A percentile compares a stretch with the other conserved stretches of the same genome.
These are phyloP conservation scores for Acidomyces sp. DNA, from an alignment of 495 filamentous ascomycete species.

Conservation along the genomic window DNA sequence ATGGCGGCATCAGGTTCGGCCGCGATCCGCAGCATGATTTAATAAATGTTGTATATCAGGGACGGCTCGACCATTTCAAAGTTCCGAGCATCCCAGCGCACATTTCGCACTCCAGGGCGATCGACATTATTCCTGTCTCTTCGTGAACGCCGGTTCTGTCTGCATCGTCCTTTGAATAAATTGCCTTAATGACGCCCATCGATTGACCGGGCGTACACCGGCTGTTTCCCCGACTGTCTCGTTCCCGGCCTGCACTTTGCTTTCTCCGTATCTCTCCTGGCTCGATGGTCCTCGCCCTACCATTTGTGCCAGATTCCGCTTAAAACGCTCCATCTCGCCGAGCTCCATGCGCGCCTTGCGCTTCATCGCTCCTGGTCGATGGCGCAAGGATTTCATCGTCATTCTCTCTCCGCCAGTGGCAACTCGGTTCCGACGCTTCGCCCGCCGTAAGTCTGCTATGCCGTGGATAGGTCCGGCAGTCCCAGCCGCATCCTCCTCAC, in stretches of 20 bases:
- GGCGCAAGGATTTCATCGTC: conserved; percentile 47
- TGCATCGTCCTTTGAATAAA: conserved; percentile 32
- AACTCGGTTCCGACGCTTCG: neutral
- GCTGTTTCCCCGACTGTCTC: neutral
- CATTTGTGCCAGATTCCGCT: conserved; percentile 58
- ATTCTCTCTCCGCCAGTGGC: conserved; percentile 5
- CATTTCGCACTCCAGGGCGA: no score
- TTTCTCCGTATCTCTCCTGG: neutral
- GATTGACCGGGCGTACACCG: conserved; percentile 6
- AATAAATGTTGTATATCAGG: no score
- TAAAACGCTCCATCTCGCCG: conserved; percentile 70
- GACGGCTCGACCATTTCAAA: no score
- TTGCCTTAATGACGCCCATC: conserved; percentile 28
- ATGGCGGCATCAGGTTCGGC: no score
- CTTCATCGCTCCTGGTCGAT: conserved; percentile 67
- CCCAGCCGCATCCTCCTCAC: neutral
- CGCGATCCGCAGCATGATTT: no score
- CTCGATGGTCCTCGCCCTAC: conserved; percentile 14
- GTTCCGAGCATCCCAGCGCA: no score
- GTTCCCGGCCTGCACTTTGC: neutral
- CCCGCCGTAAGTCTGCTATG: conserved; percentile 2
- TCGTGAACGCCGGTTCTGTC: conserved; percentile 19
- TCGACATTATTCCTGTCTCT: no score
- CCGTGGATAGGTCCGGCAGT: neutral
- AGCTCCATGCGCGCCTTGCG: conserved; percentile 64